A percentile compares a stretch with the other conserved stretches of the same genome.
These are phyloP conservation scores for Fusarium anthophilum DNA, from an alignment of 2,329 filamentous ascomycete genomes.

Conservation along the genomic window DNA sequence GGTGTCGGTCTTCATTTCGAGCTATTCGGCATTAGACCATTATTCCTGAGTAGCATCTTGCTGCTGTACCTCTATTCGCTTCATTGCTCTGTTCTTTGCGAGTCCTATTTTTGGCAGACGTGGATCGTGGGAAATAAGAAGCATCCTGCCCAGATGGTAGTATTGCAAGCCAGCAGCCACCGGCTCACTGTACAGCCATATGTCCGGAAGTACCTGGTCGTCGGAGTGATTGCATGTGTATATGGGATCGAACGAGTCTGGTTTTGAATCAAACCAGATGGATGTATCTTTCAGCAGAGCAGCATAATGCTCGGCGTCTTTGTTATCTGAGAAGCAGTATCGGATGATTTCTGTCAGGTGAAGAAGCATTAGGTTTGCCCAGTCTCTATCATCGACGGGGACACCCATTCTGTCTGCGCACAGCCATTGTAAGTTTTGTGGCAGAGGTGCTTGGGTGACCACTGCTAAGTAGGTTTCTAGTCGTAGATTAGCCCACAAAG, in stretches of 20 bases:
- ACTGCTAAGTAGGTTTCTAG: slow-evolving; percentile 36
- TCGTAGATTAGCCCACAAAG: slow-evolving; percentile 22
- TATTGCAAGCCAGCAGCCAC: slow-evolving; percentile 41
- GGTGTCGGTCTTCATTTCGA: slow-evolving; percentile 35
- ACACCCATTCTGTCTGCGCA: neutral
- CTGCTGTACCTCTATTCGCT: slow-evolving; percentile 21
- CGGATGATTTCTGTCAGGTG: slow-evolving; percentile 36
- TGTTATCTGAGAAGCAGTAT: slow-evolving; percentile 40
- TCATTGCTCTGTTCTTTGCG: slow-evolving; percentile 21
- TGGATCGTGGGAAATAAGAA: slow-evolving; percentile 39
- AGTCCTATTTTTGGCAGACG: slow-evolving; percentile 36
- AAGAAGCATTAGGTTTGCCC: slow-evolving; percentile 38
- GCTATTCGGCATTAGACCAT: neutral
- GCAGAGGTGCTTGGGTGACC: slow-evolving; percentile 28
- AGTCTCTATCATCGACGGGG: slow-evolving; percentile 25
- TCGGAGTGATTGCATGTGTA: slow-evolving; percentile 5
- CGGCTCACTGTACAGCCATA: slow-evolving; percentile 39
- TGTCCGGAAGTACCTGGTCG: slow-evolving; percentile 33
- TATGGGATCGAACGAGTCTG: slow-evolving; percentile 40
- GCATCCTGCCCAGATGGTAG: slow-evolving; percentile 43
- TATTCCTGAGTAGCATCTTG: neutral
- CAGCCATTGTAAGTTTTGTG: neutral
- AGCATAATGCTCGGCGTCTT: slow-evolving; percentile 28
- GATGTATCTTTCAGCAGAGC: slow-evolving; percentile 30
- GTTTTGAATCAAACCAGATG: slow-evolving; percentile 37